Percentiles rank a stretch among this genome's conserved stretches.
phyloP scores from a whole-genome alignment of 148 eudicot genomes.

The Amaranthus cruentus region DNA sequence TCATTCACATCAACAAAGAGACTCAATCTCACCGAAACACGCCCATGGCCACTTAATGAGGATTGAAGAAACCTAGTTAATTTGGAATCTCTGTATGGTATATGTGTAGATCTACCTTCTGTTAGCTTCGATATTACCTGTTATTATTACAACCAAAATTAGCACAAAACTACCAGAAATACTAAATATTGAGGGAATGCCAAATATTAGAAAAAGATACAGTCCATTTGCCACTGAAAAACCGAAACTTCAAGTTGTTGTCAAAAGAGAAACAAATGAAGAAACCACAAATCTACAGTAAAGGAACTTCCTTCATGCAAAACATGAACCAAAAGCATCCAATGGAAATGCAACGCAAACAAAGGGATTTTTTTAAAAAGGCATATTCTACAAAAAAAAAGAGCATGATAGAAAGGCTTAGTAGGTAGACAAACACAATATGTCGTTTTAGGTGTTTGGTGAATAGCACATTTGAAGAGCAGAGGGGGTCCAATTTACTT shows the following conservation, averaged over 20 bases:
- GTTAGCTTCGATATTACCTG: conserved; percentile 98
- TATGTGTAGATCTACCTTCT: conserved; percentile 76
- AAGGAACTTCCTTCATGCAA: background rate
- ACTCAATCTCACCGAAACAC: conserved; percentile 76
- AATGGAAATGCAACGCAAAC: background rate
- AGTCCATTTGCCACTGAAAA: background rate
- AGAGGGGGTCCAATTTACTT: too few species aligned
- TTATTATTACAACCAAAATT: conserved; percentile 13
- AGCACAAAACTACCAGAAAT: background rate
- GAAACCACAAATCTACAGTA: background rate
- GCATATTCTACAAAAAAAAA: too few species aligned
- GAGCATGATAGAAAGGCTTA: too few species aligned
- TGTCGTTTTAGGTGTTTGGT: too few species aligned
- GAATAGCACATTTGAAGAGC: too few species aligned
- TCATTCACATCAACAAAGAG: background rate
- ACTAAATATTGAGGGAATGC: background rate
- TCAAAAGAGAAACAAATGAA: background rate
- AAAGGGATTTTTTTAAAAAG: too few species aligned
- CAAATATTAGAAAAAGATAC: background rate
- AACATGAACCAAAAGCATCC: background rate
- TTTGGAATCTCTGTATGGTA: conserved; percentile 96
- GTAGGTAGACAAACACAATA: too few species aligned
- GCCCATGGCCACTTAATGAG: conserved; percentile 96
- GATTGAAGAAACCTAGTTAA: conserved; percentile 96
- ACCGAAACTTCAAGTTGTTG: background rate